Percentiles rank a stretch among this genome's conserved stretches.
Conservation (phyloP, 768 basidiomycete genomes). For the Xerocomus potaroensis region DNA sequence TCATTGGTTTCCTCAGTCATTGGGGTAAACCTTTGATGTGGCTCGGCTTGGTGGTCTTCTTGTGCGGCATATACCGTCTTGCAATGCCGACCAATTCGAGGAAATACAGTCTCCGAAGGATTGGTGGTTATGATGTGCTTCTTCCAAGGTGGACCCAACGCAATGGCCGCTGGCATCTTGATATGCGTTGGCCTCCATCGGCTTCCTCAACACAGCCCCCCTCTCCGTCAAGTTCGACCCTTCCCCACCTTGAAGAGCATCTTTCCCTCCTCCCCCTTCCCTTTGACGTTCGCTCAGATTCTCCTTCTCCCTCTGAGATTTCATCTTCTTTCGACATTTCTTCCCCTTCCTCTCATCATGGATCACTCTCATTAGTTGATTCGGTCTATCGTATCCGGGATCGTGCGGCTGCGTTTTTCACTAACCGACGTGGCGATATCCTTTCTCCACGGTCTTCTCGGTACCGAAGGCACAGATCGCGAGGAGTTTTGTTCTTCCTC, state of each 20-base stretch:
- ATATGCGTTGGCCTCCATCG: constrained; percentile 51
- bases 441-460: constrained; percentile 44
- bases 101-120: constrained; percentile 52
- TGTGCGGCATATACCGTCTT: constrained; percentile 62
- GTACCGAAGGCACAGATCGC: constrained; percentile 43
- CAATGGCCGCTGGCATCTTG: constrained; percentile 70
- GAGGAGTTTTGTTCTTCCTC: constrained; percentile 75
- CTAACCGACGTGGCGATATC: constrained; percentile 34
- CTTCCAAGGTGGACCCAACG: constrained; percentile 70
- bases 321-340: constrained; percentile 43
- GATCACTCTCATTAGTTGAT: constrained; percentile 42
- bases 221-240: constrained; percentile 45
- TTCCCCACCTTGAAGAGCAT: constrained; percentile 47
- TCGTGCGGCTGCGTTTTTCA: constrained; percentile 45
- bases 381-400: constrained; percentile 54
- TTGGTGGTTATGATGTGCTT: constrained; percentile 73
- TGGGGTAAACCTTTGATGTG: constrained; percentile 91
- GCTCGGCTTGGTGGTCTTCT: constrained; percentile 67
- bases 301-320: constrained; percentile 51
- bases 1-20: constrained; percentile 85
- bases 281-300: constrained; percentile 53
- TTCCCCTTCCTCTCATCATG: constrained; percentile 36
- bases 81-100: constrained; percentile 56
- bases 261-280: constrained; percentile 59
- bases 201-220: constrained; percentile 38